Evolutionary conservation across 129 eudicot species (phyloP).

Genomic region (sunflower (Helianthus annuus)): DNA sequence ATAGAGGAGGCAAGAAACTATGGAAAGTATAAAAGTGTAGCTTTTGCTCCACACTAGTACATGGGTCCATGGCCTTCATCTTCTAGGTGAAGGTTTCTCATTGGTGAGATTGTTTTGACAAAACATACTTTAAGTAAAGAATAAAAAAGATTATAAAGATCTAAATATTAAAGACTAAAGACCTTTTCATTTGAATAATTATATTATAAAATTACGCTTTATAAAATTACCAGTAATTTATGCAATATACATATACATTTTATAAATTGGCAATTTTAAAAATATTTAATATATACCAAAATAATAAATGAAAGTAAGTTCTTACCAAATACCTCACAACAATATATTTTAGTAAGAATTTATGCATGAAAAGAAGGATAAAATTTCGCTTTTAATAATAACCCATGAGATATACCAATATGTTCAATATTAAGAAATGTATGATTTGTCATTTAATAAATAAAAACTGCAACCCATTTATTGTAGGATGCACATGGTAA

Average conservation of each 20-base stretch:
- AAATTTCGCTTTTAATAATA: no score
- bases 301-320: not conserved
- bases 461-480: not conserved
- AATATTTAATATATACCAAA: not conserved
- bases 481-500: not conserved
- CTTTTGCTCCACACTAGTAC: constrained; percentile 17
- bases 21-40: constrained; percentile 21
- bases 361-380: not conserved
- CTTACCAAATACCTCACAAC: not conserved
- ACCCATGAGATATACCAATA: no score
- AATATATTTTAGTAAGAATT: not conserved
- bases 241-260: not conserved
- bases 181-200: constrained; percentile 35
- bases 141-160: constrained; percentile 32
- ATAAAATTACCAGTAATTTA: constrained; percentile 10
- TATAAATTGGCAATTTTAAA: not conserved
- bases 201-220: constrained; percentile 34
- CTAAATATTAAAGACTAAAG: constrained; percentile 12
- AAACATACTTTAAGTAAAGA: constrained; percentile 34
- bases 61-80: constrained; percentile 17
- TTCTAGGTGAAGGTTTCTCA: constrained; percentile 35
- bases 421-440: not conserved
- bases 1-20: constrained; percentile 37
- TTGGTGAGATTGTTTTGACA: constrained; percentile 35
- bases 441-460: not conserved